These are phyloP conservation scores for Botryotinia narcissicola DNA, from an alignment of 2,329 filamentous ascomycete genomes.

Conservation along the genomic window DNA sequence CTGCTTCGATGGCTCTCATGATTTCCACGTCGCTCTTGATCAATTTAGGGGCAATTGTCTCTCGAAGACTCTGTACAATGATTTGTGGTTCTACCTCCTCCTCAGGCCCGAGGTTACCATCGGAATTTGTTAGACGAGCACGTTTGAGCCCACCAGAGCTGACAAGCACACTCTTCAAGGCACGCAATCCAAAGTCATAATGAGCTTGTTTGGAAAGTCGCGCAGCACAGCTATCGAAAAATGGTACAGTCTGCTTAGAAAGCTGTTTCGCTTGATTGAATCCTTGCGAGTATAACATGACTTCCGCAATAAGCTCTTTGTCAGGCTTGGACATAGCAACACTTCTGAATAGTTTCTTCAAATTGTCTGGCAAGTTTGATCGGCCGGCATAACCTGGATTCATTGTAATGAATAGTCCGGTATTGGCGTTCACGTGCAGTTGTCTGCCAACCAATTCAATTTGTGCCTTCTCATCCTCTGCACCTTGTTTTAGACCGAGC, in stretches of 20 bases:
- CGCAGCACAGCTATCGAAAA: constrained; percentile 87
- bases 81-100: constrained; percentile 90
- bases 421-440: constrained; percentile 84
- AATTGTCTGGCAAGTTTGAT: constrained; percentile 95
- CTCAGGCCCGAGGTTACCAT: constrained; percentile 60
- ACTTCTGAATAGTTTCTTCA: constrained; percentile 99
- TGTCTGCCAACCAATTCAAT: constrained; percentile 94
- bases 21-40: constrained; percentile 88
- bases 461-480: constrained; percentile 76
- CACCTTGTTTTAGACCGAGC: constrained; percentile 83
- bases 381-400: constrained; percentile 98
- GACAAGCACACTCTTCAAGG: constrained; percentile 95
- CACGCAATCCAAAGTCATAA: constrained; percentile 97
- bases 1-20: constrained; percentile 78
- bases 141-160: constrained; percentile 97
- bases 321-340: constrained; percentile 99
- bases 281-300: constrained; percentile 99
- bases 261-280: constrained; percentile 95
- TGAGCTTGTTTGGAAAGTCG: constrained; percentile 93
- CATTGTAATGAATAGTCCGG: constrained; percentile 99
- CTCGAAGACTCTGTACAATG: constrained; percentile 95
- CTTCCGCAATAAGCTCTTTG: constrained; percentile 98
- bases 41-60: constrained; percentile 96
- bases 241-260: constrained; percentile 93
- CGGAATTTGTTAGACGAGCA: constrained; percentile 62